Base-by-base conservation (phyloP, 805 yeast species). In the Sungouiella thailandica region DNA sequence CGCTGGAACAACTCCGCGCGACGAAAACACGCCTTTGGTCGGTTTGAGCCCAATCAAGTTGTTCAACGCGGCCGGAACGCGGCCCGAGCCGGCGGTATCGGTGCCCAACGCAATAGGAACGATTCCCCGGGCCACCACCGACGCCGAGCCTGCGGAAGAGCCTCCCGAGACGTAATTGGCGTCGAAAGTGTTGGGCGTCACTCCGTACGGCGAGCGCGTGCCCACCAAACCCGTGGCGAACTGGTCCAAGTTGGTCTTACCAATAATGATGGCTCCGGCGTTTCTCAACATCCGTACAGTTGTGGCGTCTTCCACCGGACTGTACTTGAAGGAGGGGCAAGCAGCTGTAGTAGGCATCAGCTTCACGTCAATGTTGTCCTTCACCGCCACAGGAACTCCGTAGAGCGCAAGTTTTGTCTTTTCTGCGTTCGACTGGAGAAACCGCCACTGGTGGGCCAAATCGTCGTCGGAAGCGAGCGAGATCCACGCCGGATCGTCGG, bases 181-280 rank as follows among this genome's bases (percentile, higher is more conserved):
- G 46, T 82, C 68, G 58, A 90, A 87, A 1, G 90, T 80, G 58
- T 82, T 81, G 24, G 87, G 78, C 4, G 96, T 83, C 47, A 79
- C 74, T 9, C 98, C 98, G 55, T 90, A 90, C 1, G 98, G 97
- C 5, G 96, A 84, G 52, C 98, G 74, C 20, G 87, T 80, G 28
- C 98, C 98, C 2, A 90, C 97, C 38, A 90, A 70, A 24, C 98
- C 98, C 2, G 98, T 93, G 9, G 97, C 97, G 62, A 90, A 90
- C 60, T 90, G 98, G 58, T 90, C 98, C 58, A 90, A 68, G 58
- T 90, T 90, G 35, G 97, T 93, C 59, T 90, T 90, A 39, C 97
- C 97, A 30, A 90, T 68, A 25, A 90, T 74, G 36, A 90, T 84
- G 29, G 97, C 97, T 54, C 98, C 98, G 23, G 86, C 83, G n/a